Conservation (phyloP, 1,284 basidiomycete species). For the Cutaneotrichosporon mucoides region DNA sequence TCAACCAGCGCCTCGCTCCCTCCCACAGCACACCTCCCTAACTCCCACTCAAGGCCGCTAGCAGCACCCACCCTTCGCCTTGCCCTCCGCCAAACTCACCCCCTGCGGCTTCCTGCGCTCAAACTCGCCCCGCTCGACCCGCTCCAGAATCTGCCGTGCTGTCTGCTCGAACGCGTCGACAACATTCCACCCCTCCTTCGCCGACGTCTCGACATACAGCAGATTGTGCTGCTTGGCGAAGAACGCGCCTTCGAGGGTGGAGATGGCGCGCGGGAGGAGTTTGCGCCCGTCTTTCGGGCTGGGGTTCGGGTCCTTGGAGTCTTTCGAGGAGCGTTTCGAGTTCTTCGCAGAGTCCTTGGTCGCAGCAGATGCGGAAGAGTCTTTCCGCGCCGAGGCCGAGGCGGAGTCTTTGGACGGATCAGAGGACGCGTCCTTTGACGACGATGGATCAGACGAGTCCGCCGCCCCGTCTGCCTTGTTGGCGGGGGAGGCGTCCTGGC, state of each 20-base stretch:
- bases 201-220: conserved; percentile 44
- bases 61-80: conserved; percentile 14
- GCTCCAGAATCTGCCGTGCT: conserved; percentile 39
- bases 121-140: conserved; percentile 30
- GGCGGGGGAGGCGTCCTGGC: too few species aligned
- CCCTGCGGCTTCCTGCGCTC: conserved; percentile 21
- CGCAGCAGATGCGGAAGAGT: too few species aligned
- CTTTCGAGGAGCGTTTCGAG: too few species aligned
- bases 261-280: conserved; percentile 29
- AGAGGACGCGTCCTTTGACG: too few species aligned
- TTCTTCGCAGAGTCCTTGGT: too few species aligned
- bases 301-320: background rate
- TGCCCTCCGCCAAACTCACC: conserved; percentile 5
- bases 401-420: too few species aligned
- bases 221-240: conserved; percentile 42
- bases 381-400: too few species aligned
- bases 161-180: conserved; percentile 45
- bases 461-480: too few species aligned
- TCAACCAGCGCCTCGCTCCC: too few species aligned
- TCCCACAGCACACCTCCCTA: too few species aligned
- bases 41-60: background rate
- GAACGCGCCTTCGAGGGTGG: conserved; percentile 31
- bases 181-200: conserved; percentile 46
- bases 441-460: too few species aligned
- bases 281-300: background rate